phyloP scores from a whole-genome alignment of 495 filamentous ascomycete species.

The Penicillium antarcticum region DNA sequence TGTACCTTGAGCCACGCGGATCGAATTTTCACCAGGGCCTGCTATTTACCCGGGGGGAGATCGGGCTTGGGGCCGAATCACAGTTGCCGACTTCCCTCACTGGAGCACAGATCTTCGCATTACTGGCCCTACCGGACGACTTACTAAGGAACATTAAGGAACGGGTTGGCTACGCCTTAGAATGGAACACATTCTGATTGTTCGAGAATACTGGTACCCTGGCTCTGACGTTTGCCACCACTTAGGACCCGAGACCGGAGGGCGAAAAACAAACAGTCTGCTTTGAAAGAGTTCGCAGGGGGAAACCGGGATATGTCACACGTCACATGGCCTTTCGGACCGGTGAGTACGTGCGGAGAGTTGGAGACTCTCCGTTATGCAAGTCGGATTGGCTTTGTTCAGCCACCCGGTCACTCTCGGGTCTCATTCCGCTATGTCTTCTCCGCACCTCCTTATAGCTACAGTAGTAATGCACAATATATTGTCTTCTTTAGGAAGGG shows the following conservation, averaged over 20 bases:
- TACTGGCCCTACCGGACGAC: neutral
- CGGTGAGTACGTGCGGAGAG: too few relatives aligned
- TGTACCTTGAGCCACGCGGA: conserved; percentile 9
- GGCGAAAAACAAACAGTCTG: neutral
- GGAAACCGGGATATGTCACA: too few relatives aligned
- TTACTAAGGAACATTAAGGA: too few relatives aligned
- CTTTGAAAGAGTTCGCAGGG: neutral
- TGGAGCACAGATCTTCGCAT: conserved; percentile 13
- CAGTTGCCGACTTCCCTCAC: neutral
- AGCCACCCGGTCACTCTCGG: too few relatives aligned
- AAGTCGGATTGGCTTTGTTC: too few relatives aligned
- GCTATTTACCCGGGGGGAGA: conserved; percentile 23
- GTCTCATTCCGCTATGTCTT: too few relatives aligned
- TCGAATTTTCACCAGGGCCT: conserved; percentile 6
- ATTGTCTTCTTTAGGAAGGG: too few relatives aligned
- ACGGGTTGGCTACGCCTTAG: neutral
- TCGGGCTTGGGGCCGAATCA: conserved; percentile 16
- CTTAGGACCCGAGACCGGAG: neutral
- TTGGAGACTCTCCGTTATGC: too few relatives aligned
- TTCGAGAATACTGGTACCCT: neutral
- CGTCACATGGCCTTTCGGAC: too few relatives aligned
- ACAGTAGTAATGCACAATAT: too few relatives aligned
- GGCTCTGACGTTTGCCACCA: conserved; percentile 8
- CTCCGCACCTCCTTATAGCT: too few relatives aligned
- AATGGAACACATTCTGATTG: neutral